These are phyloP conservation scores for Blastobotrys robertii DNA, from an alignment of 805 yeast species.

Conservation along the genomic window DNA sequence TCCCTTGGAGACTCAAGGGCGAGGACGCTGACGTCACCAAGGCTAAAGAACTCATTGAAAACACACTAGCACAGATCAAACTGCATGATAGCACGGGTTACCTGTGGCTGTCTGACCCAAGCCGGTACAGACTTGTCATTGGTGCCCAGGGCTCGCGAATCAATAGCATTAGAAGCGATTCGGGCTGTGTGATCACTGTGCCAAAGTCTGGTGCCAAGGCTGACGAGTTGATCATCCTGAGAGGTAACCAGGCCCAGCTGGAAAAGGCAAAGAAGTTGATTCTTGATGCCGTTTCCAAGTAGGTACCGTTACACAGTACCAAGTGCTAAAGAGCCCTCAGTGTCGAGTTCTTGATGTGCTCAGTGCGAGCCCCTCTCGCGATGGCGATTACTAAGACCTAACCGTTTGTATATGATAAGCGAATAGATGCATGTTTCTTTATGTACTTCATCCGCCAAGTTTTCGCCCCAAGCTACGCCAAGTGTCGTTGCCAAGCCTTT, in stretches of 20 bases:
- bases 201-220: conserved; percentile 47
- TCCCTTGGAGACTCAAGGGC: conserved; percentile 54
- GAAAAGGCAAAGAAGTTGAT: conserved; percentile 38
- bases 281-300: conserved; percentile 19
- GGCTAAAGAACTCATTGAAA: conserved; percentile 43
- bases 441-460: no score
- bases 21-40: conserved; percentile 38
- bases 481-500: no score
- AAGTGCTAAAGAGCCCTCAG: no score
- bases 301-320: no score
- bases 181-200: conserved; percentile 50
- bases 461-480: no score
- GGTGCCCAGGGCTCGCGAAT: conserved; percentile 71
- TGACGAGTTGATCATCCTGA: conserved; percentile 43
- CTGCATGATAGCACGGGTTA: conserved; percentile 45
- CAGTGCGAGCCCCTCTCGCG: no score
- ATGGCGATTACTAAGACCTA: no score
- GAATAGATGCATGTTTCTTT: no score
- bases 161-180: conserved; percentile 46
- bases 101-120: conserved; percentile 47
- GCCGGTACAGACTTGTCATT: conserved; percentile 50
- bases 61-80: conserved; percentile 39
- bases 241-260: conserved; percentile 51
- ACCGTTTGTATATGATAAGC: no score
- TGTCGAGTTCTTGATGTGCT: no score